These are phyloP conservation scores for Geranium rotundifolium DNA, from an alignment of 345 rosid species.

Conservation along the genomic window DNA sequence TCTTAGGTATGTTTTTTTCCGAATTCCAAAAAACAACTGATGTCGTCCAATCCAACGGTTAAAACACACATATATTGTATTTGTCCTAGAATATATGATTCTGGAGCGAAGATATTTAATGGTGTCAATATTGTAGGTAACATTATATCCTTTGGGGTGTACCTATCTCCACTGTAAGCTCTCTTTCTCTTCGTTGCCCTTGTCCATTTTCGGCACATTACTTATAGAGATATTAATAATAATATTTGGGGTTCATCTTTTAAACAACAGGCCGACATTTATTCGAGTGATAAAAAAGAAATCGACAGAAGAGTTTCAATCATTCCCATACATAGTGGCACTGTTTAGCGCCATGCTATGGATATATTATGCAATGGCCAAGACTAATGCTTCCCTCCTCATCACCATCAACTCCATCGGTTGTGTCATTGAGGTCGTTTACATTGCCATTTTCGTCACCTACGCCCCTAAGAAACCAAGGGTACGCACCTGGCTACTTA, in stretches of 20 bases:
- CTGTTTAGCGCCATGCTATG: conserved; percentile 61
- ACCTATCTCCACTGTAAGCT: conserved; percentile 50
- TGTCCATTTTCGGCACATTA: too few relatives aligned
- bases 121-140: conserved; percentile 14
- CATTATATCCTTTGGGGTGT: conserved; percentile 41
- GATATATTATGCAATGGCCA: conserved; percentile 53
- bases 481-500: conserved; percentile 1
- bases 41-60: too few relatives aligned
- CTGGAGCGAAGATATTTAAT: too few relatives aligned
- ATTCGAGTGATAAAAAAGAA: conserved; percentile 49
- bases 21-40: too few relatives aligned
- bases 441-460: conserved; percentile 40
- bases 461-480: conserved; percentile 46
- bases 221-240: too few relatives aligned
- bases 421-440: conserved; percentile 49
- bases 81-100: too few relatives aligned
- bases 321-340: conserved; percentile 51
- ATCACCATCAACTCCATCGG: conserved; percentile 56
- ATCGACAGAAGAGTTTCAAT: conserved; percentile 62
- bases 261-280: conserved; percentile 51
- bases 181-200: not conserved
- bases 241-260: too few relatives aligned
- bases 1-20: not conserved
- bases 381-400: conserved; percentile 46
- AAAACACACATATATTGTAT: too few relatives aligned